Conservation (phyloP, 1,284 basidiomycete genomes). For the Sanghuangporus baumii region DNA sequence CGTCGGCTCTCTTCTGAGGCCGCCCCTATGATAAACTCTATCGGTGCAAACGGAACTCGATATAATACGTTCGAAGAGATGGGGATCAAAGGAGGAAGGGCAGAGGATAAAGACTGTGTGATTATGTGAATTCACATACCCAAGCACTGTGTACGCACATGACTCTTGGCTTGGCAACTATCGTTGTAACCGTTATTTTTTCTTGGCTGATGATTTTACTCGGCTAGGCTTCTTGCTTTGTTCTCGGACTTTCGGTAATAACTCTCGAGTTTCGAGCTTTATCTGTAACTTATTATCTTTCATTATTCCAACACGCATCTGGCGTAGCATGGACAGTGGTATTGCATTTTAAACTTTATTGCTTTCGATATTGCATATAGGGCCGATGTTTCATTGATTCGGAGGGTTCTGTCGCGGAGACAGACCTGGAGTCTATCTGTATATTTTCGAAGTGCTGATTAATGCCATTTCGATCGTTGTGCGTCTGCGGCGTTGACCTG, state of each 20-base stretch:
- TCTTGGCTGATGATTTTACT: background rate
- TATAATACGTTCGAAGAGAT: conserved; percentile 90
- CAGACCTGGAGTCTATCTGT: too few species aligned
- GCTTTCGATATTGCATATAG: background rate
- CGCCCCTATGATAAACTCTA: background rate
- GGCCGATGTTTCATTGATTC: too few species aligned
- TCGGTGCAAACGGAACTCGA: conserved; percentile 28
- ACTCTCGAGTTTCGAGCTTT: background rate
- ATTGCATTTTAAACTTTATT: background rate
- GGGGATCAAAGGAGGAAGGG: conserved; percentile 77
- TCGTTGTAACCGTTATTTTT: background rate
- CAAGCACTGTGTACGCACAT: background rate
- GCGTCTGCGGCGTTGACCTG: too few species aligned
- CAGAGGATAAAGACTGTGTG: conserved; percentile 76
- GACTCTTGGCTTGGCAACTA: background rate
- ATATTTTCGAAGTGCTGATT: too few species aligned
- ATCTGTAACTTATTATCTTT: background rate
- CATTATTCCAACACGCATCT: background rate
- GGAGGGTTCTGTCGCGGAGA: too few species aligned
- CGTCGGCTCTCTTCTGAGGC: background rate
- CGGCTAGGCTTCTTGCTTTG: background rate
- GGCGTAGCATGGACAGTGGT: background rate
- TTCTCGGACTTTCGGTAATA: background rate
- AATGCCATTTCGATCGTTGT: too few species aligned
- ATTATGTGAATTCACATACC: conserved; percentile 52